Base-by-base conservation (phyloP, 2,329 filamentous ascomycete species). In the Lomentospora prolificans region DNA sequence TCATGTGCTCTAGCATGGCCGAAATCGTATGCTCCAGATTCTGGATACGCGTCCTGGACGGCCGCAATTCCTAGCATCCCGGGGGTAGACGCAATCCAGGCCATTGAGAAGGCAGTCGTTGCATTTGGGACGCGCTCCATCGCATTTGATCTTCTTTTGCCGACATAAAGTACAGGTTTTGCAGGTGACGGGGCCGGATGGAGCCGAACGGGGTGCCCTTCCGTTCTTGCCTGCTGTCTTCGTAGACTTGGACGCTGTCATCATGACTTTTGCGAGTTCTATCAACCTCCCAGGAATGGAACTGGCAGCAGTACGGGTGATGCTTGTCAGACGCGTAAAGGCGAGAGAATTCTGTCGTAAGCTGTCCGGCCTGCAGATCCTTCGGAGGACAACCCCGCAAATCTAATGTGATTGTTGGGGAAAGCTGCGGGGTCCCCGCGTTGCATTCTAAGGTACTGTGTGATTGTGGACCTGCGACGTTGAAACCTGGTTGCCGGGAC, bases 121-220 rank as follows among this genome's bases (percentile, higher is more conserved):
- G 51, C 67, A 70, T 25, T 66, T 63, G 1, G 67, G 67, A 48
- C 66, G 65, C 25, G 58, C 58, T 48, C 67, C 67, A 57, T 68
- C 65, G 61, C 67, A 70, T 56, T 65, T 65, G 55, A 69, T 65
- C 58, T 69, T 69, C 57, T 67, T 69, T 60, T 66, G 65, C 41
- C 67, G 67, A 57, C 67, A 69, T 30, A 63, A 63, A 27, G 64
- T 66, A 61, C 67, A 69, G 19, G 67, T 69, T 61, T 68, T 68
- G 64, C 66, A 68, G 25, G 25, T 57, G 14, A 9, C 30, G 27
- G 22, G 12, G 10, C 12, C 39, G 12, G 17, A n/a, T n/a, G n/a
- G 22, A 27, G 48, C 22, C 12, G 48, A 8, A 10, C 22, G 9
- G n/a, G n/a, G 48, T 8, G 10, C 17, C 10, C 12, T 3, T 14